Base-by-base conservation (phyloP, 2,329 filamentous ascomycete genomes). In the Trichoderma asperellum region DNA sequence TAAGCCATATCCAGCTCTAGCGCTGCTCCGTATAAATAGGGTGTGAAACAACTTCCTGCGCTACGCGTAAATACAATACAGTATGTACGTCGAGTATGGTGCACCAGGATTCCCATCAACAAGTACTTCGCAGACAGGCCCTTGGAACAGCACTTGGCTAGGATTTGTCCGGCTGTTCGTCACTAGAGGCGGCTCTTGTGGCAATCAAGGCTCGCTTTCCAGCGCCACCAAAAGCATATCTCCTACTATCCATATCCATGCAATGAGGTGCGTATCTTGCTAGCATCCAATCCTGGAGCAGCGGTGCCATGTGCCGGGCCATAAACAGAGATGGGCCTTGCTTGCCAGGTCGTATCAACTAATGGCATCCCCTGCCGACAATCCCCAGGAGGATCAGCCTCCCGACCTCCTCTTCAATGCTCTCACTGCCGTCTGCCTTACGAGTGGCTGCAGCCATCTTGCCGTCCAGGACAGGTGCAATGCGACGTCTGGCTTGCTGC, bases 301-400 rank as follows among this genome's bases (percentile, higher is more conserved):
- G 18, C 18, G 7, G 18, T n/a, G 37, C 37, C 37, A 43, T 43
- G 37, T 43, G 37, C 16, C 37, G 37, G 40, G 18, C 40, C 18
- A 43, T 43, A 43, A 43, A n/a, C 40, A n/a, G 16, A 43, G 0
- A 43, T 43, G 40, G 37, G 7, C 40, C 40, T 43, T 43, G 8
- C n/a, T 43, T 43, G 16, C 40, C 8, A 10, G 2, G 40, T n/a
- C 6, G 40, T 10, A 43, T n/a, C 18, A 43, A 43, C 40, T 43
- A 10, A n/a, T 8, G 3, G 18, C 40, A n/a, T 24, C 18, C 52
- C 49, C 35, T 56, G 49, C 61, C 55, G 49, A 40, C 49, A 37
- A 64, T 64, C 61, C 61, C 52, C 61, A 21, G 43, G 21, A 64
- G 52, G 35, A 56, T 55, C 35, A 34, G 32, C 61, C 49, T 37